These are phyloP conservation scores for Leccinum pellstonianum DNA, from an alignment of 768 basidiomycete genomes.

Conservation along the genomic window DNA sequence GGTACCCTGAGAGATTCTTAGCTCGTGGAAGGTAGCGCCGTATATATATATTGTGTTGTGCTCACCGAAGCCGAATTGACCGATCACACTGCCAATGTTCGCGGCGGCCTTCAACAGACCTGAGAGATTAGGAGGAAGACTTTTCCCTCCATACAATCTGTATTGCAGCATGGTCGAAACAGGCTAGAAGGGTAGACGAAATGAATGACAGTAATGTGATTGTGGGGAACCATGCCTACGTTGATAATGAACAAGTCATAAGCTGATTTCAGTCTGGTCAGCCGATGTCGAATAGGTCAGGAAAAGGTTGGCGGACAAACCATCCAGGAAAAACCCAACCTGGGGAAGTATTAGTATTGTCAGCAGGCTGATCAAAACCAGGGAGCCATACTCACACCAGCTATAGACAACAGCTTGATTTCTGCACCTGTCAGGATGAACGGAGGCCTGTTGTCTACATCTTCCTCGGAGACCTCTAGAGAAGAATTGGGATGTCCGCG, in stretches of 20 bases:
- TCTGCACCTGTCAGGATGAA: conserved; percentile 45
- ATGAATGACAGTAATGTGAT: background rate
- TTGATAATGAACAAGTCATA: conserved; percentile 75
- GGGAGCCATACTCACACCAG: conserved; percentile 44
- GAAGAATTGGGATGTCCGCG: conserved; percentile 3
- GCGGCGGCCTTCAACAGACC: conserved; percentile 67
- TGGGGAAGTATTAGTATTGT: conserved; percentile 20
- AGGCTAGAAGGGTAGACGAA: conserved; percentile 38
- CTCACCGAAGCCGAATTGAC: conserved; percentile 61
- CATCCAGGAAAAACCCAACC: conserved; percentile 74
- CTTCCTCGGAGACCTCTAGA: conserved; percentile 31
- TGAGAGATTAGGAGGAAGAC: conserved; percentile 53
- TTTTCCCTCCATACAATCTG: conserved; percentile 51
- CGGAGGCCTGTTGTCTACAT: conserved; percentile 34
- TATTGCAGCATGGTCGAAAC: conserved; percentile 69
- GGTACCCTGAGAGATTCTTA: conserved; percentile 30
- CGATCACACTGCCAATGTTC: conserved; percentile 72
- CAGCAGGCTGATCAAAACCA: background rate
- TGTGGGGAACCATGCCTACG: conserved; percentile 32
- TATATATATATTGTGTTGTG: background rate
- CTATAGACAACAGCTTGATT: conserved; percentile 59
- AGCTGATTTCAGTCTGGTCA: conserved; percentile 39
- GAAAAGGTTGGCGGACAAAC: conserved; percentile 34
- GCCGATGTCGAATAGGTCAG: background rate
- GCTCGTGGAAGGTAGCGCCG: background rate